Evolutionary conservation across 2,329 filamentous ascomycete genomes (phyloP).

Genomic region (Talaromyces marneffei): DNA sequence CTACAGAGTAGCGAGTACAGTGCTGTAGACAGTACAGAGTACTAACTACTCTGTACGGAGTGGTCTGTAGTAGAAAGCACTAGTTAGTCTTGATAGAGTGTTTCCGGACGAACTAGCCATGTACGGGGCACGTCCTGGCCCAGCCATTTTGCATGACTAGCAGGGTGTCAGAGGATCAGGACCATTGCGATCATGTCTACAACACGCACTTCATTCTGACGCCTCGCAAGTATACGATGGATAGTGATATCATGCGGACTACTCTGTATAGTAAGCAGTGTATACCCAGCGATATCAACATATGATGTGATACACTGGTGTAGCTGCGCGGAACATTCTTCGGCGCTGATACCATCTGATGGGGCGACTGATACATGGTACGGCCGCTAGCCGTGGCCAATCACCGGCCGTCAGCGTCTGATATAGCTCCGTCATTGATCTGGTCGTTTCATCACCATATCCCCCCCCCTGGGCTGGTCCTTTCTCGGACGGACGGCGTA

Average conservation of each 20-base stretch:
- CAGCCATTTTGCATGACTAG: neutral
- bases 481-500: neutral
- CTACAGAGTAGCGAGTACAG: no score
- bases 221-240: no score
- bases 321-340: neutral
- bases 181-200: neutral
- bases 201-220: no score
- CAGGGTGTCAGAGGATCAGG: neutral
- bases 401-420: neutral
- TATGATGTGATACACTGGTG: neutral
- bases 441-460: slow-evolving; percentile 3
- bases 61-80: no score
- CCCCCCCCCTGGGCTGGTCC: no score
- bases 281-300: no score
- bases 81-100: neutral
- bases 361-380: neutral
- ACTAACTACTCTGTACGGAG: no score
- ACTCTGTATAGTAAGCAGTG: no score
- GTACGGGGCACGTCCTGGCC: no score
- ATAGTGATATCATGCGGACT: no score
- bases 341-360: neutral
- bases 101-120: no score
- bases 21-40: no score
- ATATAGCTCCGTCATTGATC: neutral
- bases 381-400: neutral